Evolutionary conservation across 768 basidiomycete species (phyloP).

Genomic region (Paxillus involutus): DNA sequence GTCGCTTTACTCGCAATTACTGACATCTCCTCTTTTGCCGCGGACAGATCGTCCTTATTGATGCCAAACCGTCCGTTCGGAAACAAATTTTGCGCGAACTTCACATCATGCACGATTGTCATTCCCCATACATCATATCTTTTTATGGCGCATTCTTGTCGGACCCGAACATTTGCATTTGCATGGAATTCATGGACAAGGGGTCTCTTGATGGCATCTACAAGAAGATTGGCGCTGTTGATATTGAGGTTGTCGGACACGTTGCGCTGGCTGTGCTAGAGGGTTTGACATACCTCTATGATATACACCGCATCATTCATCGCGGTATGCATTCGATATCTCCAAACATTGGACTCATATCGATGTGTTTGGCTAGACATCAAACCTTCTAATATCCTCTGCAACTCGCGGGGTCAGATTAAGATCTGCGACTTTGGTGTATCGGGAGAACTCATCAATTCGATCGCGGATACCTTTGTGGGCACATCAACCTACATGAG

Average conservation of each 20-base stretch:
- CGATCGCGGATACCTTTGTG: constrained; percentile 98
- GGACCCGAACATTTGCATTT: constrained; percentile 98
- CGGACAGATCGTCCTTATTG: constrained; percentile 86
- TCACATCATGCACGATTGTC: constrained; percentile 99
- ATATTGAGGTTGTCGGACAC: constrained; percentile 88
- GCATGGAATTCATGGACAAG: constrained; percentile 97
- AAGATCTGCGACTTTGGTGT: constrained; percentile 99
- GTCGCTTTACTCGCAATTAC: neutral
- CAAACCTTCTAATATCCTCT: constrained; percentile 97
- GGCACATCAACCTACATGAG: constrained; percentile 99
- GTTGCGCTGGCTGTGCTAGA: constrained; percentile 95
- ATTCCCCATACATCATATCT: constrained; percentile 90
- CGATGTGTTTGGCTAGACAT: constrained; percentile 64
- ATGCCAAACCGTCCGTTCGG: constrained; percentile 92
- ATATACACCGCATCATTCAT: constrained; percentile 96
- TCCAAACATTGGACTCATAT: neutral
- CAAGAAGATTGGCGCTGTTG: constrained; percentile 92
- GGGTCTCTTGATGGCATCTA: constrained; percentile 94
- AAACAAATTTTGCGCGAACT: constrained; percentile 98
- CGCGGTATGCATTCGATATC: constrained; percentile 64
- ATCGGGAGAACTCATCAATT: constrained; percentile 97
- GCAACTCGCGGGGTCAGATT: constrained; percentile 92
- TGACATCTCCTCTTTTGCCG: neutral
- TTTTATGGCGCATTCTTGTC: constrained; percentile 97
- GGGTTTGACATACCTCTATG: constrained; percentile 95